Evolutionary conservation across 495 filamentous ascomycete species (phyloP), one percentile per base, ranked within the genome.

Genomic region (Bacidia rubella): DNA sequence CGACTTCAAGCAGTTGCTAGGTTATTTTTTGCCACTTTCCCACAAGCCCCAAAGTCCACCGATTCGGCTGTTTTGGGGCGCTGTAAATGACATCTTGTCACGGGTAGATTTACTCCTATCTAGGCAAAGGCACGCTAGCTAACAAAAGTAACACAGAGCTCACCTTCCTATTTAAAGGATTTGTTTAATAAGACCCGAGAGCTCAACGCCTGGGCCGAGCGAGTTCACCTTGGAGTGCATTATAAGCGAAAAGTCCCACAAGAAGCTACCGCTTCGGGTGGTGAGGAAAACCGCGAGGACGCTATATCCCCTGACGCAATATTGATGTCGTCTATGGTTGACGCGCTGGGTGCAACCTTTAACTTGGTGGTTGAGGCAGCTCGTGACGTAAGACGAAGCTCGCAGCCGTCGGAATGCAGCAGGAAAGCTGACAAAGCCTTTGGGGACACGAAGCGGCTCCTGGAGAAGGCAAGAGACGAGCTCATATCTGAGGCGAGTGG

Each of bases 401-500:
- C 10, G 9, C 12, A 9, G 5, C 41, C 20, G 19, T 22, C 41
- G 7, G 15, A 44, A 17, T 9, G 41, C 20, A 22, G 41, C 15
- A n/a, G 19, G 41, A 44, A 44, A 20, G 41, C 19, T 17, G 5
- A 9, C 20, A n/a, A 20, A 7, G 12, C 15, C 15, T 44, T 17
- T 3, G 23, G 52, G 24, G 54, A 48, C 10, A 49, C 54, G 12
- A 21, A 35, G 11, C 11, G 40, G 9, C 15, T 44, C 20, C 55
- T 57, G 11, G 19, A 49, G 35, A 17, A 24, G 41, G 55, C 55
- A 2, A 15, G 47, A 22, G 52, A 57, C 12, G 40, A 57, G 20
- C 27, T 57, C 3, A 57, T 57, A 1, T 29, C 15, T 7, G 52
- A 57, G 55, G 52, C 55, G 1, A 23, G 47, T 23, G 55, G 52